phyloP scores from a whole-genome alignment of 176 grass and related monocot genomes.

The Eragrostis curvula region DNA sequence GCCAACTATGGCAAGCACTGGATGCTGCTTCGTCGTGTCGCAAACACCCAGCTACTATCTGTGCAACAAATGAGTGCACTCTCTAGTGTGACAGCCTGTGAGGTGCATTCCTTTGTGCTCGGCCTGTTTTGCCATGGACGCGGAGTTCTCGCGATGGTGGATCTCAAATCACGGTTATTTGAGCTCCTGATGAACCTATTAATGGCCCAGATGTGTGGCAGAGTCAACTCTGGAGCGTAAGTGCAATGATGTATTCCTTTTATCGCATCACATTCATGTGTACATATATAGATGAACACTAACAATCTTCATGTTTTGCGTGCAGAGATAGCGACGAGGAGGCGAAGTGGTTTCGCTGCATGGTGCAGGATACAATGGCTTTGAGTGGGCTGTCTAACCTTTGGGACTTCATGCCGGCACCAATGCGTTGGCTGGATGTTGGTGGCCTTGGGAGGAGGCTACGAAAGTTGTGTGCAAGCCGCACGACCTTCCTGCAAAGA shows the following conservation, averaged over 20 bases:
- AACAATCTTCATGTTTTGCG: neutral
- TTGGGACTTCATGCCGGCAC: constrained; percentile 37
- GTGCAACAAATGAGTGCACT: constrained; percentile 4
- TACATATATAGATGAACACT: neutral
- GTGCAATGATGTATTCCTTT: neutral
- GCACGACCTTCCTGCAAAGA: neutral
- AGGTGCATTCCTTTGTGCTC: constrained; percentile 9
- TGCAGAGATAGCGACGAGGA: constrained; percentile 28
- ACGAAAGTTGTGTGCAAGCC: neutral
- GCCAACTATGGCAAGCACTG: no score
- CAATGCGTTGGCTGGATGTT: neutral
- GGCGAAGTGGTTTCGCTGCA: constrained; percentile 34
- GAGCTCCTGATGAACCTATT: constrained; percentile 48
- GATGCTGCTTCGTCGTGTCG: no score
- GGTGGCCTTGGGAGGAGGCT: neutral
- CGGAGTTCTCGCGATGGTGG: neutral
- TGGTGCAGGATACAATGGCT: constrained; percentile 46
- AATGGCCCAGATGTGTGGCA: constrained; percentile 44
- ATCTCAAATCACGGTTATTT: constrained; percentile 57
- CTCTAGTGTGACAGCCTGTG: neutral
- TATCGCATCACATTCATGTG: neutral
- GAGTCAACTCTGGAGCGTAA: constrained; percentile 9
- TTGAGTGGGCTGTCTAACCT: constrained; percentile 19
- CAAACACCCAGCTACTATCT: constrained; percentile 20
- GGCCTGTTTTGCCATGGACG: neutral